Evolutionary conservation across 2,329 filamentous ascomycete species (phyloP), one percentile per base, ranked within the genome.

Genomic region (Aurifilum marmelostoma): DNA sequence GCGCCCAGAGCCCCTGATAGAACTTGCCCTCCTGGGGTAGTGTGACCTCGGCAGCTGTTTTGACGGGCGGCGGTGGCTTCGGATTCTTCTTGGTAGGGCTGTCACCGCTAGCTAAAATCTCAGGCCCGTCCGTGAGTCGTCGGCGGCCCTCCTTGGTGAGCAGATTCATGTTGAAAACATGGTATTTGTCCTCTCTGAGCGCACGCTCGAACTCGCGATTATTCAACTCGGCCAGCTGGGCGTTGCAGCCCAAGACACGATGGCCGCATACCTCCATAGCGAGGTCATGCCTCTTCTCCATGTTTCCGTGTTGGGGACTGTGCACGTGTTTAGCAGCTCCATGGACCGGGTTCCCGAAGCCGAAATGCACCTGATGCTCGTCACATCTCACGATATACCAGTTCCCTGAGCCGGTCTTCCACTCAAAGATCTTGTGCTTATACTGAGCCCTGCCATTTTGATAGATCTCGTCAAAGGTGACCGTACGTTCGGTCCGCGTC

Each of bases 301-400:
- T 73, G 37, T 74, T 67, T 9, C 75, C 75, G 50, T 81, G 80
- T 18, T 73, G 65, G 6, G 69, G 69, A 27, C 77, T 74, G 54
- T 75, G 74, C 0, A 82, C 72, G 62, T 83, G 81, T 66, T 80
- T 81, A 0, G 79, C 79, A 1, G 80, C 80, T 24, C 80, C 81
- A 8, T 70, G 65, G 1, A 81, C 67, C 0, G 80, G 76, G 43
- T 77, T 76, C 14, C 68, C 67, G 60, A 64, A 67, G 14, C 75
- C 78, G 69, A 83, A 82, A 32, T 79, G 78, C 9, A 80, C 73
- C 32, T 67, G 65, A 24, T 82, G 80, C 64, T 80, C 75, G 43
- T 80, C 78, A 72, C 81, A 82, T 65, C 77, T 79, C 2, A 81
- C 67, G 7, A 82, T 80, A 66, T 80, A 82, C 72, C 75, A 82